A percentile compares a stretch with the other conserved stretches of the same genome.
Evolutionary conservation across 306 rosid genomes (phyloP).

Genomic region (Styphnolobium japonicum): DNA sequence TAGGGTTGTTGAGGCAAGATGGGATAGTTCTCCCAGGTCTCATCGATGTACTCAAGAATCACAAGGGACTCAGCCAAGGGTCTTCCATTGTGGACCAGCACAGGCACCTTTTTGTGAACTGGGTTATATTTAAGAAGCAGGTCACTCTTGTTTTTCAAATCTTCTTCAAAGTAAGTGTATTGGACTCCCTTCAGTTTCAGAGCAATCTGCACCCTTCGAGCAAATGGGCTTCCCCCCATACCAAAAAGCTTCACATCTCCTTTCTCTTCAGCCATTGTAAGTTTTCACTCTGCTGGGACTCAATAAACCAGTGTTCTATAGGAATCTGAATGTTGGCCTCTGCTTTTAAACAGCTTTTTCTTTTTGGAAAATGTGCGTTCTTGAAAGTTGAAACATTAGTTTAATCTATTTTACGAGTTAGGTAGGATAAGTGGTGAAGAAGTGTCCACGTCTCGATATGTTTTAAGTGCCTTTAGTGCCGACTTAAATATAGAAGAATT

Average conservation of each 20-base stretch:
- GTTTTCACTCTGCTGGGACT: not conserved
- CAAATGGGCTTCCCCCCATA: slow-evolving; percentile 28
- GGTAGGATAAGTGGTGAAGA: slow-evolving; percentile 13
- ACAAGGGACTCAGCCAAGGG: slow-evolving; percentile 51
- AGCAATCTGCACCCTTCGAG: slow-evolving; percentile 26
- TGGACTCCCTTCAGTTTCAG: slow-evolving; percentile 48
- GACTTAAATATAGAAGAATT: too few relatives aligned
- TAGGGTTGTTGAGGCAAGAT: slow-evolving; percentile 27
- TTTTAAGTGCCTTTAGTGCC: too few relatives aligned
- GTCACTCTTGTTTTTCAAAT: slow-evolving; percentile 44
- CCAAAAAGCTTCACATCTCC: slow-evolving; percentile 31
- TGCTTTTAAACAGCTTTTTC: not conserved
- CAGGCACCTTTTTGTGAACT: slow-evolving; percentile 54
- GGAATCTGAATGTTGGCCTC: not conserved
- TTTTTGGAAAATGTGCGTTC: not conserved
- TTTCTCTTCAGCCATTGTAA: slow-evolving; percentile 14
- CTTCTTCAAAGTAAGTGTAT: slow-evolving; percentile 40
- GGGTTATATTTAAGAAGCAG: slow-evolving; percentile 55
- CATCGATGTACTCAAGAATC: slow-evolving; percentile 58
- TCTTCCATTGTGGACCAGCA: slow-evolving; percentile 48
- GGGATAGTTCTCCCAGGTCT: slow-evolving; percentile 38
- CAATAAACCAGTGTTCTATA: not conserved
- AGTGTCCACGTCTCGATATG: not conserved
- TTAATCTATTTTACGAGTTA: not conserved
- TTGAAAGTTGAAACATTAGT: not conserved